Conservation (phyloP, 768 basidiomycete species). For the Royoungia palumana region DNA sequence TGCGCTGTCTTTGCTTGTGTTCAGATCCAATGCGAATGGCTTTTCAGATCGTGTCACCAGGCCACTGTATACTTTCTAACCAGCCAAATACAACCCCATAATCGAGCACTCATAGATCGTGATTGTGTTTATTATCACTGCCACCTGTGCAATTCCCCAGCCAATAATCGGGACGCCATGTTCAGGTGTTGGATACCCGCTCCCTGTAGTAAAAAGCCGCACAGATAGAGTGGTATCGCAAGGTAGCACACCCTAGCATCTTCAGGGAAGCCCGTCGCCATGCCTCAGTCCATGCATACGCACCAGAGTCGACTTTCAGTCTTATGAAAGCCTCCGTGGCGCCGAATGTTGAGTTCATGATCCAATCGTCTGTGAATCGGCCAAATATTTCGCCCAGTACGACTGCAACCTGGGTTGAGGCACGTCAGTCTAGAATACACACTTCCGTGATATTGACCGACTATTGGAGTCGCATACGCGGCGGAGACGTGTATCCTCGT, state of each 20-base stretch:
- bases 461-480: conserved; percentile 44
- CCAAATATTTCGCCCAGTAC: conserved; percentile 52
- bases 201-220: conserved; percentile 42
- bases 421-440: not conserved
- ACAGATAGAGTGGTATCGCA: conserved; percentile 39
- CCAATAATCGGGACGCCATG: conserved; percentile 35
- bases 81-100: not conserved
- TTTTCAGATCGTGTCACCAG: conserved; percentile 45
- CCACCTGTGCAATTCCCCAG: conserved; percentile 41
- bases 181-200: conserved; percentile 35
- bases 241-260: conserved; percentile 35
- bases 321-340: conserved; percentile 50
- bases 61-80: conserved; percentile 35
- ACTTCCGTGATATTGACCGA: conserved; percentile 11
- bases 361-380: conserved; percentile 48
- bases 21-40: not conserved
- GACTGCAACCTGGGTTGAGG: conserved; percentile 38
- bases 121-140: conserved; percentile 40
- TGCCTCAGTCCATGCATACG: conserved; percentile 1
- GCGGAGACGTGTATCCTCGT: conserved; percentile 39
- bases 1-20: conserved; percentile 4
- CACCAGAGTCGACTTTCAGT: conserved; percentile 47
- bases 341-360: conserved; percentile 41
- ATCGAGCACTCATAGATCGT: conserved; percentile 31
- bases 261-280: not conserved